A percentile compares a stretch with the other conserved stretches of the same genome.
These are phyloP conservation scores for Penicillium desertorum DNA, from an alignment of 495 filamentous ascomycete genomes.

Conservation along the genomic window DNA sequence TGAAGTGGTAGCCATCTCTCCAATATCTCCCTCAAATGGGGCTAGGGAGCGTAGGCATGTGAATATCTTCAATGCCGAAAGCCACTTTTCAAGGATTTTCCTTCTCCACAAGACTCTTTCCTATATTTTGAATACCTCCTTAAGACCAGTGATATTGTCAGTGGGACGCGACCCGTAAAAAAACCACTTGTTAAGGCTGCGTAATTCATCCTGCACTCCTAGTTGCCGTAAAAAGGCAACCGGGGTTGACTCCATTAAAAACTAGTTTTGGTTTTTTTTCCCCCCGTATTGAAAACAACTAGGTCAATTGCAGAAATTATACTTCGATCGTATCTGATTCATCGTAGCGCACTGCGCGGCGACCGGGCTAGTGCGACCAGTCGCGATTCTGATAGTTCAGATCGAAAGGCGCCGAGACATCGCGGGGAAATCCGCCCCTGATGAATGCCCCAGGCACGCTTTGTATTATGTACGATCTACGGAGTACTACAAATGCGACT, in stretches of 20 bases:
- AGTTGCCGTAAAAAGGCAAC: conserved; percentile 29
- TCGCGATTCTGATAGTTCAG: conserved; percentile 27
- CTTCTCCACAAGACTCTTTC: conserved; percentile 3
- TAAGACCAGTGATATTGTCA: background rate
- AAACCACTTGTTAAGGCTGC: background rate
- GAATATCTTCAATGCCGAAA: conserved; percentile 13
- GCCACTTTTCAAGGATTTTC: conserved; percentile 12
- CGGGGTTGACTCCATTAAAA: conserved; percentile 4
- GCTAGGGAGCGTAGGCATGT: conserved; percentile 19
- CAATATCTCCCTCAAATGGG: conserved; percentile 7
- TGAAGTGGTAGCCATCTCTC: conserved; percentile 14
- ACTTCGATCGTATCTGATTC: conserved; percentile 18
- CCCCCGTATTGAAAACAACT: conserved; percentile 14
- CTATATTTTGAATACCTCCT: background rate
- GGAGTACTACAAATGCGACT: background rate
- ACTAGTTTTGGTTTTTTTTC: background rate
- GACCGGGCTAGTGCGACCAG: conserved; percentile 22
- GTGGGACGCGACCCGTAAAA: conserved; percentile 5
- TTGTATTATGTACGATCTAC: background rate
- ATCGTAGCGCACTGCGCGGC: conserved; percentile 18
- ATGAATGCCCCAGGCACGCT: background rate
- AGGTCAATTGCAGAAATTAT: conserved; percentile 14
- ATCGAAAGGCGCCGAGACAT: conserved; percentile 25
- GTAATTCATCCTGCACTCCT: conserved; percentile 14
- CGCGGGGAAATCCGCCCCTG: conserved; percentile 18